Conservation (phyloP, 2,329 filamentous ascomycete genomes). For the Epichloe bromicola region DNA sequence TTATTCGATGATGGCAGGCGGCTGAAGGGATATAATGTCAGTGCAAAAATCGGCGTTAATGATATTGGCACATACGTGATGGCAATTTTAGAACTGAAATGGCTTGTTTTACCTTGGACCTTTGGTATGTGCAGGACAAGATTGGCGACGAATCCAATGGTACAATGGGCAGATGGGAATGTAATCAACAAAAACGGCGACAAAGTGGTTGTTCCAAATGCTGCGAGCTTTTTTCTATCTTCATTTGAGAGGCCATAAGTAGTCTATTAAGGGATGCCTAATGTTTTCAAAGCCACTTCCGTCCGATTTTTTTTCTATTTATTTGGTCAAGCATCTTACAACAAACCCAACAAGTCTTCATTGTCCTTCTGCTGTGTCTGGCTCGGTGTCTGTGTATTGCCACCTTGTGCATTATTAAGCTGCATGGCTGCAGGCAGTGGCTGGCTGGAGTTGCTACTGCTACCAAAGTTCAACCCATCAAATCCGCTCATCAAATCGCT, state of each 20-base stretch:
- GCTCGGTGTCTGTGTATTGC: constrained; percentile 13
- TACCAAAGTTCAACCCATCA: constrained; percentile 58
- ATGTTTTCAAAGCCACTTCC: not conserved
- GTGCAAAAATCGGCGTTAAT: not conserved
- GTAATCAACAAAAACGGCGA: too few relatives aligned
- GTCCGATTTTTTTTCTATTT: not conserved
- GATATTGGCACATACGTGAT: too few relatives aligned
- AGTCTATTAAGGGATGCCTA: constrained; percentile 1
- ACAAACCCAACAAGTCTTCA: constrained; percentile 43
- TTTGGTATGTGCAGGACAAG: too few relatives aligned
- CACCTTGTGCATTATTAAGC: constrained; percentile 26
- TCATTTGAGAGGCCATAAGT: not conserved
- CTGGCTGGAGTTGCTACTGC: constrained; percentile 39
- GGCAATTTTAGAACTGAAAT: too few relatives aligned
- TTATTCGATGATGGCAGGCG: not conserved
- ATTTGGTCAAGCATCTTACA: constrained; percentile 17
- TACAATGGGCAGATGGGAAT: too few relatives aligned
- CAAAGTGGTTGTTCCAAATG: too few relatives aligned
- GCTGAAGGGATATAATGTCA: not conserved
- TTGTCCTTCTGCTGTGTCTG: constrained; percentile 41
- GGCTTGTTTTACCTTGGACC: too few relatives aligned
- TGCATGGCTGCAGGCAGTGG: constrained; percentile 53
- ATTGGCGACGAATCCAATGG: too few relatives aligned
- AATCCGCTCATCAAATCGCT: constrained; percentile 88
- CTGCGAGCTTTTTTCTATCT: too few relatives aligned